A percentile compares a stretch with the other conserved stretches of the same genome.
phyloP scores from a whole-genome alignment of 192 early-diverging fungal genomes.

The Lunasporangiospora selenospora region DNA sequence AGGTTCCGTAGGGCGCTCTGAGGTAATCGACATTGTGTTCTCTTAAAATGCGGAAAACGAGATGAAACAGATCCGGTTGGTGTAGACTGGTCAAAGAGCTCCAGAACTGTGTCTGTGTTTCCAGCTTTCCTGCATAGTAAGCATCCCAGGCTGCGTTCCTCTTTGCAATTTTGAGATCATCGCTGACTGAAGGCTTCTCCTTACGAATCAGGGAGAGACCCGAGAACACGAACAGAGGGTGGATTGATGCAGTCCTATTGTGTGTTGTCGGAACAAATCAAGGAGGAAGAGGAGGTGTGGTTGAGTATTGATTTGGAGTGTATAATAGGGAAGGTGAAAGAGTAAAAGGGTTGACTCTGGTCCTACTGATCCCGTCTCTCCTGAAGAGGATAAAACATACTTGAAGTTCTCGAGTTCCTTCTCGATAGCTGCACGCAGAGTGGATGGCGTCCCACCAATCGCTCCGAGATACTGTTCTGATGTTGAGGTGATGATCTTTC shows the following conservation, averaged over 20 bases:
- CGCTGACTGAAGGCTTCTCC: conserved; percentile 70
- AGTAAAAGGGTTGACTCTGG: not conserved
- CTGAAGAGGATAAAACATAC: too few relatives aligned
- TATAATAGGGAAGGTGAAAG: conserved; percentile 1
- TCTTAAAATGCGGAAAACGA: conserved; percentile 73
- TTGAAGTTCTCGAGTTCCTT: conserved; percentile 70
- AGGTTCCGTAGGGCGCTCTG: conserved; percentile 81
- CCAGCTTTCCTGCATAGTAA: conserved; percentile 64
- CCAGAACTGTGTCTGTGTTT: conserved; percentile 68
- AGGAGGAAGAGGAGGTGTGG: not conserved
- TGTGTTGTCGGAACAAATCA: too few relatives aligned
- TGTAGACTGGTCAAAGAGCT: conserved; percentile 55
- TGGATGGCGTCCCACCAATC: conserved; percentile 71
- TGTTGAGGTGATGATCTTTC: conserved; percentile 59
- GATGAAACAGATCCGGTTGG: conserved; percentile 68
- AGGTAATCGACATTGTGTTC: conserved; percentile 73
- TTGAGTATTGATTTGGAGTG: conserved; percentile 1
- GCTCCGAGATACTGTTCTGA: conserved; percentile 68
- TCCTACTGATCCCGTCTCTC: too few relatives aligned
- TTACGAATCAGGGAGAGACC: conserved; percentile 75
- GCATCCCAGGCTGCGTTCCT: conserved; percentile 74
- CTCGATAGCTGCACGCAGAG: conserved; percentile 65
- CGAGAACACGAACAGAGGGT: conserved; percentile 80
- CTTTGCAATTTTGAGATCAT: conserved; percentile 65
- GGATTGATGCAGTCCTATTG: conserved; percentile 67